Evolutionary conservation across 176 grass and related monocot genomes (phyloP).

Genomic region (Carex parvula): DNA sequence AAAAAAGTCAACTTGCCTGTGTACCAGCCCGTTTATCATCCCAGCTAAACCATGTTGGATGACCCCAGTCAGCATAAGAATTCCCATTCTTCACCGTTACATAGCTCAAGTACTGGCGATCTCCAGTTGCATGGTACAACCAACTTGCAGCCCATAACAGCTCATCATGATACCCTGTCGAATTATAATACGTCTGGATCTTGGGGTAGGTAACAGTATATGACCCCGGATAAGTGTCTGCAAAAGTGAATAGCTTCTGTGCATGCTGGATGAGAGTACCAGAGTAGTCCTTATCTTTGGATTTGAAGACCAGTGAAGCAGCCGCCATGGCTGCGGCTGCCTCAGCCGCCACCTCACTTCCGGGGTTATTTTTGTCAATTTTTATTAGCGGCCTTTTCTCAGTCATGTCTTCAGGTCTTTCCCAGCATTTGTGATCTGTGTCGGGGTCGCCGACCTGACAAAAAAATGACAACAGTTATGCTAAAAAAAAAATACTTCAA

Average conservation of each 20-base stretch:
- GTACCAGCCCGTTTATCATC: constrained; percentile 94
- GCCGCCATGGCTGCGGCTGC: constrained; percentile 88
- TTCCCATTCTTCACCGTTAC: constrained; percentile 81
- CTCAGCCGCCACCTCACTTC: constrained; percentile 90
- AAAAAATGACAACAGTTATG: background rate
- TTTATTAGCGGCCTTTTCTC: constrained; percentile 81
- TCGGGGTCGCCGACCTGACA: constrained; percentile 92
- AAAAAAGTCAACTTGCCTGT: constrained; percentile 46
- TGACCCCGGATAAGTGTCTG: constrained; percentile 64
- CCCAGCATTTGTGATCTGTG: constrained; percentile 92
- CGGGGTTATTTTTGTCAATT: constrained; percentile 68
- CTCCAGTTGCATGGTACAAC: constrained; percentile 98
- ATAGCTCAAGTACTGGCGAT: constrained; percentile 86
- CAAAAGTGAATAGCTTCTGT: constrained; percentile 88
- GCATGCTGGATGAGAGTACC: constrained; percentile 86
- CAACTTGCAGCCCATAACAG: constrained; percentile 94
- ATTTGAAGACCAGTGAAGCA: constrained; percentile 91
- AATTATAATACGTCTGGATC: constrained; percentile 81
- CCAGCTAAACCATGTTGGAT: constrained; percentile 99
- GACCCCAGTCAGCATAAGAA: constrained; percentile 77
- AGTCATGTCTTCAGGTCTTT: constrained; percentile 89
- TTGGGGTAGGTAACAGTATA: constrained; percentile 64
- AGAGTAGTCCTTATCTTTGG: constrained; percentile 60
- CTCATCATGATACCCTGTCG: constrained; percentile 71
- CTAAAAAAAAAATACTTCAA: background rate